A percentile compares a stretch with the other conserved stretches of the same genome.
These are phyloP conservation scores for Luvunga scandens DNA, from an alignment of 345 rosid species.

Conservation along the genomic window DNA sequence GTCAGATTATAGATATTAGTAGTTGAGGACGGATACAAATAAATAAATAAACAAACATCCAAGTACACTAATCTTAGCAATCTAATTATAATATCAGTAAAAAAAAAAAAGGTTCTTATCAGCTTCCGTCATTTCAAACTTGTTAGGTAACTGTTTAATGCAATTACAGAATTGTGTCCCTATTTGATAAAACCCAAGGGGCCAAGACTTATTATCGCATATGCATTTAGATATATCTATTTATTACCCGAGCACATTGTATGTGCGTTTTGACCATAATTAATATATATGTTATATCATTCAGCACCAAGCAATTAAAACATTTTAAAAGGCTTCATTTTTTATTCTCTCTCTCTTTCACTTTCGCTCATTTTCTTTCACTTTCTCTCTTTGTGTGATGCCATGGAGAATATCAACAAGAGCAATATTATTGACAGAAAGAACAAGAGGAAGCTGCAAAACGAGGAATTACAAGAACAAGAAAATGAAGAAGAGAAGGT, in stretches of 20 bases:
- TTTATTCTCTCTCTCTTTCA: not conserved
- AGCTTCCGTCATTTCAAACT: not conserved
- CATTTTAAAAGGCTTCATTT: not conserved
- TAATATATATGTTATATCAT: not conserved
- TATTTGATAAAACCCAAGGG: not conserved
- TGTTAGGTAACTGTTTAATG: not conserved
- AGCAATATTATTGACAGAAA: constrained; percentile 5
- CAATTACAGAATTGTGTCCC: not conserved
- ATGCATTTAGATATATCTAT: not conserved
- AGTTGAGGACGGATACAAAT: too few species aligned
- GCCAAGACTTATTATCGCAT: too few species aligned
- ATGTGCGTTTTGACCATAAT: not conserved
- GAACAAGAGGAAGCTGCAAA: constrained; percentile 24
- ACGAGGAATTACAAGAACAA: not conserved
- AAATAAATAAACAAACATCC: too few species aligned
- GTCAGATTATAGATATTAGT: fast-evolving
- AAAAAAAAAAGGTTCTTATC: not conserved
- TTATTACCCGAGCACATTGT: not conserved
- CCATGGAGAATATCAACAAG: not conserved
- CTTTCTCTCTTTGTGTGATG: not conserved
- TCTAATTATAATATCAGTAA: too few species aligned
- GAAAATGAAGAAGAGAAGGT: constrained; percentile 26
- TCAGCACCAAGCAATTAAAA: not conserved
- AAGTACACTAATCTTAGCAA: too few species aligned
- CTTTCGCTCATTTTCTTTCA: not conserved